Base-by-base conservation (phyloP, 805 yeast species). In the Kazachstania bromeliacearum region DNA sequence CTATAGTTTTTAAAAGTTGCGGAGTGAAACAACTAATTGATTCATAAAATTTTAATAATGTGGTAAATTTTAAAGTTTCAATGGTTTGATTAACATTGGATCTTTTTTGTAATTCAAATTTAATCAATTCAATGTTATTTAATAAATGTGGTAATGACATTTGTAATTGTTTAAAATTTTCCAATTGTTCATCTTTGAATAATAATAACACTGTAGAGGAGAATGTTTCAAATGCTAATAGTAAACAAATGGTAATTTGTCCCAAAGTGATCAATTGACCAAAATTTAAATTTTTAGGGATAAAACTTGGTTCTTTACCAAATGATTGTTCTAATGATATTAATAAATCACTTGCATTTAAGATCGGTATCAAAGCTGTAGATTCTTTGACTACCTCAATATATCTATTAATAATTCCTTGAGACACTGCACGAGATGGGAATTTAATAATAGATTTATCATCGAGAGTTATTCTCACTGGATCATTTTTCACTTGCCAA, bases 181-280 rank as follows among this genome's bases (percentile, higher is more conserved):
- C 34, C 30, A 45, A 21, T 34, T 46, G 46, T 8, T 50, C 55
- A 20, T 46, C 48, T 29, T 47, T 51, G 17, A 55, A 36, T 9
- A 51, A 45, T n/a, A 55, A 50, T 24, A 55, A 37, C 4, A 55
- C 60, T 3, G 56, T 46, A 2, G 58, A 53, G 2, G 52, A 39
- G 31, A 53, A 36, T 1, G 57, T 40, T 31, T 55, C 57, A 33
- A 45, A 53, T 8, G 53, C 40, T 18, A 53, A 37, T 28, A 55
- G 33, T 16, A 53, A 33, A 32, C 49, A 44, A 29, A 55, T 32
- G 2, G 55, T 35, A 12, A 47, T 35, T 9, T 39, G 31, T 8
- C 57, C 57, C 21, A 45, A 36, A 2, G 41, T 45, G 15, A 50
- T 34, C 16, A 55, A 27, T 36, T 53, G 51, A 8, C 40, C 46